phyloP scores from a whole-genome alignment of 306 rosid species.

The Cajanus cajan region DNA sequence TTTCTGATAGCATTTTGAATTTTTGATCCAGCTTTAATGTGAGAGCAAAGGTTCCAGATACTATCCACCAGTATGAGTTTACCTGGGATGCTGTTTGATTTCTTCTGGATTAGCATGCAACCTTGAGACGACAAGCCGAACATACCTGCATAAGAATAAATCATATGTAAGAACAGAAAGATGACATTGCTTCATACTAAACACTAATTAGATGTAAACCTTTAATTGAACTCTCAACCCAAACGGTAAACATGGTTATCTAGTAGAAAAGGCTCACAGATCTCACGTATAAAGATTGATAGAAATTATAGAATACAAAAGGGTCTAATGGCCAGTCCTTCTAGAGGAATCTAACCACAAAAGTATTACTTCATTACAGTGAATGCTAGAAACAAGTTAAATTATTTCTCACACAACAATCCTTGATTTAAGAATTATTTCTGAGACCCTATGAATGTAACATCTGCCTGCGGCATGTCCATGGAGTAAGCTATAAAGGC shows the following conservation, averaged over 20 bases:
- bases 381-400: not conserved
- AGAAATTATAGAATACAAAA: not conserved
- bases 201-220: not conserved
- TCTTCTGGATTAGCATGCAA: slow-evolving; percentile 62
- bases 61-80: slow-evolving; percentile 22
- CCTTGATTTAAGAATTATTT: not conserved
- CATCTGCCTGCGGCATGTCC: not conserved
- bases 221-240: slow-evolving; percentile 15
- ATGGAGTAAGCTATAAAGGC: not conserved
- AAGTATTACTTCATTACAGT: not conserved
- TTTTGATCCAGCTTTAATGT: slow-evolving; percentile 2
- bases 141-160: slow-evolving; percentile 63
- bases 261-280: not conserved
- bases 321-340: not conserved
- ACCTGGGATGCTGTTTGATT: slow-evolving; percentile 80
- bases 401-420: not conserved
- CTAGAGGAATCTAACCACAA: not conserved
- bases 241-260: not conserved
- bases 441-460: not conserved
- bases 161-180: not conserved
- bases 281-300: slow-evolving; percentile 1
- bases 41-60: slow-evolving; percentile 22
- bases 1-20: slow-evolving; percentile 22
- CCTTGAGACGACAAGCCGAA: slow-evolving; percentile 71
- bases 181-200: not conserved